Base-by-base conservation (phyloP, 257 asterid genomes). In the Solanum medicagineum region DNA sequence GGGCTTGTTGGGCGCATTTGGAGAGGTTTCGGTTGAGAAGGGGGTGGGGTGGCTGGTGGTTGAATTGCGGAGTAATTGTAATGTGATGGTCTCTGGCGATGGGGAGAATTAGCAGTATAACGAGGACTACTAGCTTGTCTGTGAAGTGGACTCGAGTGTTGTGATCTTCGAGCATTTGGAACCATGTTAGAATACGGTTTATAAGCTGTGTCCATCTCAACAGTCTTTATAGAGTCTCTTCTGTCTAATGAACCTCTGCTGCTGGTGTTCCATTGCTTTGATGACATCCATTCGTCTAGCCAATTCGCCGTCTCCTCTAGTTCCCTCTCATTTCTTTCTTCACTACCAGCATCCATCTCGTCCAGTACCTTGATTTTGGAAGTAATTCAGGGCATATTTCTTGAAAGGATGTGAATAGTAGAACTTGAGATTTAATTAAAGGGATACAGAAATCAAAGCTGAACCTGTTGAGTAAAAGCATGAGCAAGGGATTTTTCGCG, bases 171-270 rank as follows among this genome's bases (percentile, higher is more conserved):
- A 26, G 91, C 90, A 68, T 63, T 88, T 14, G 85, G 63, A 53
- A 84, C 59, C 49, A 89, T 84, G 84, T 86, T 62, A n/a, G 90
- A 47, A 59, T 84, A 81, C 5, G 90, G 87, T 71, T 87, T 90
- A 32, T 32, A 32, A 2, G 88, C 81, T 0, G 91, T 92, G 88
- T 94, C 98, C 54, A 95, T 89, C 70, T 95, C 98, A 2, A 94
- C 95, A 3, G 97, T 95, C 84, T 93, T 95, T n/a, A 95, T 87
- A 51, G 95, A 88, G 85, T 94, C 98, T 70, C 96, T 83, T 89
- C 88, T 89, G 80, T 95, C 97, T 3, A 94, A 85, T 81, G 99
- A 94, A 79, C 89, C 92, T 87, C 95, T 89, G 90, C 92, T 90
- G 88, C 84, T 84, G 75, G 47, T 86, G 86, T 91, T 95, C 93